Evolutionary conservation across 2,329 filamentous ascomycete species (phyloP).

Genomic region (Fusarium lateritium): DNA sequence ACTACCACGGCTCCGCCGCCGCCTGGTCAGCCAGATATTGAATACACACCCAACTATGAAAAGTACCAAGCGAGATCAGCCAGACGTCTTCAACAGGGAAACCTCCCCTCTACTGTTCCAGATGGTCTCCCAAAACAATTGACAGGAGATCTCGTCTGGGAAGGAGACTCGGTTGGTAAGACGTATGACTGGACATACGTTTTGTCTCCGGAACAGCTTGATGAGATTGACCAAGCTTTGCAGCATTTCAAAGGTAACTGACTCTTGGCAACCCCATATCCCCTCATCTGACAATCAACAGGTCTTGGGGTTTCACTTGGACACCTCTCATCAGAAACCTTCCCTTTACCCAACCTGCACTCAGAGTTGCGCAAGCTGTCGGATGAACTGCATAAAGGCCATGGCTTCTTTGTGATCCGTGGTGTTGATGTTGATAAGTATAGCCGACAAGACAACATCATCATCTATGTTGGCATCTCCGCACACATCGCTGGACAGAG

Average conservation of each 20-base stretch:
- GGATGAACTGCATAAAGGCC: slow-evolving; percentile 68
- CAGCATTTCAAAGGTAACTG: slow-evolving; percentile 24
- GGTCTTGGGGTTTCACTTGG: slow-evolving; percentile 30
- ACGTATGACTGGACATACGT: slow-evolving; percentile 30
- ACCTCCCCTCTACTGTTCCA: slow-evolving; percentile 2
- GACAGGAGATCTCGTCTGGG: slow-evolving; percentile 32
- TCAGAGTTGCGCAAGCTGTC: slow-evolving; percentile 65
- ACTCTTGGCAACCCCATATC: rapidly evolving
- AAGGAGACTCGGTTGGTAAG: slow-evolving; percentile 22
- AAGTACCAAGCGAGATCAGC: slow-evolving; percentile 13
- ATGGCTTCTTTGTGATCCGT: slow-evolving; percentile 73
- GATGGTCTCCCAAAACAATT: slow-evolving; percentile 24
- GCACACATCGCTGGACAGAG: slow-evolving; percentile 69
- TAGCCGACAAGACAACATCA: slow-evolving; percentile 69
- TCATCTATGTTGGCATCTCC: slow-evolving; percentile 72
- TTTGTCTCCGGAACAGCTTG: slow-evolving; percentile 7
- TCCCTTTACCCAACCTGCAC: slow-evolving; percentile 69
- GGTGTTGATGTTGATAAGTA: slow-evolving; percentile 69
- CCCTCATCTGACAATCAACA: background rate
- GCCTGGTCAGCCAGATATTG: slow-evolving; percentile 35
- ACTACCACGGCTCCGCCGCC: slow-evolving; percentile 12
- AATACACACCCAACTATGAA: slow-evolving; percentile 30
- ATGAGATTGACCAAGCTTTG: slow-evolving; percentile 23
- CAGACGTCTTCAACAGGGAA: slow-evolving; percentile 2
- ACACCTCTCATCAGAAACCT: slow-evolving; percentile 63